Evolutionary conservation across 768 basidiomycete genomes (phyloP).

Genomic region (Neoboletus magnificus): DNA sequence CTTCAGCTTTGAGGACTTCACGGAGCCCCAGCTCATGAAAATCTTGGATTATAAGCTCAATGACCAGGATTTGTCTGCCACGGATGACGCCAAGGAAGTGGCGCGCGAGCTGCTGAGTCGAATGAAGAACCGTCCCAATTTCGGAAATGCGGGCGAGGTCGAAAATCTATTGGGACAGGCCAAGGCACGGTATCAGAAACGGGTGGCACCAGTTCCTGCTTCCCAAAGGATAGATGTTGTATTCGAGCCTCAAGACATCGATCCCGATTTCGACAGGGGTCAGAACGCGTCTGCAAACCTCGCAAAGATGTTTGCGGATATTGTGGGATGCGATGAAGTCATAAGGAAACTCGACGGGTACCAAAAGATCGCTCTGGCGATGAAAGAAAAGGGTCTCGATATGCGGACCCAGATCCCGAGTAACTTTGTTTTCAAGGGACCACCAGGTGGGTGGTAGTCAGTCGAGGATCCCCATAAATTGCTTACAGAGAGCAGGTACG

Average conservation of each 20-base stretch:
- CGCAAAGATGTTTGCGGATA: slow-evolving; percentile 55
- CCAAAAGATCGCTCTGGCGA: slow-evolving; percentile 47
- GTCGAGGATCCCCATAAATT: background rate
- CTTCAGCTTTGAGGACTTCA: slow-evolving; percentile 66
- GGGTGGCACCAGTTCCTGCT: slow-evolving; percentile 31
- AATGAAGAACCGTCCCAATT: slow-evolving; percentile 49
- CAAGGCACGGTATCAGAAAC: slow-evolving; percentile 46
- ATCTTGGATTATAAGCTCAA: slow-evolving; percentile 58
- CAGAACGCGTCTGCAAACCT: slow-evolving; percentile 51
- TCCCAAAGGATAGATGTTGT: slow-evolving; percentile 24
- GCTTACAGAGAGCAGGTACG: slow-evolving; percentile 43
- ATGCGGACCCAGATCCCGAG: slow-evolving; percentile 53
- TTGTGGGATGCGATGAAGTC: slow-evolving; percentile 59
- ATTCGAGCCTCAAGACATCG: slow-evolving; percentile 55
- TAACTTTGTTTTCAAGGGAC: slow-evolving; percentile 69
- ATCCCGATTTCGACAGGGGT: slow-evolving; percentile 55
- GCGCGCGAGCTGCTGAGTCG: slow-evolving; percentile 47
- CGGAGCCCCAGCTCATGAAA: slow-evolving; percentile 46
- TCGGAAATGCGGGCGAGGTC: slow-evolving; percentile 65
- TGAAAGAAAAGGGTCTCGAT: slow-evolving; percentile 43
- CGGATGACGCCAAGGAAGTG: slow-evolving; percentile 52
- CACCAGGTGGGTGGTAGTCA: slow-evolving; percentile 47
- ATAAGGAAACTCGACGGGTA: slow-evolving; percentile 46
- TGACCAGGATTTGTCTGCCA: slow-evolving; percentile 55
- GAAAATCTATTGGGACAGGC: slow-evolving; percentile 58